Percentiles rank a stretch among this genome's conserved stretches.
Evolutionary conservation across 2,329 filamentous ascomycete species (phyloP).

Genomic region (Cryphonectria carpinicola): DNA sequence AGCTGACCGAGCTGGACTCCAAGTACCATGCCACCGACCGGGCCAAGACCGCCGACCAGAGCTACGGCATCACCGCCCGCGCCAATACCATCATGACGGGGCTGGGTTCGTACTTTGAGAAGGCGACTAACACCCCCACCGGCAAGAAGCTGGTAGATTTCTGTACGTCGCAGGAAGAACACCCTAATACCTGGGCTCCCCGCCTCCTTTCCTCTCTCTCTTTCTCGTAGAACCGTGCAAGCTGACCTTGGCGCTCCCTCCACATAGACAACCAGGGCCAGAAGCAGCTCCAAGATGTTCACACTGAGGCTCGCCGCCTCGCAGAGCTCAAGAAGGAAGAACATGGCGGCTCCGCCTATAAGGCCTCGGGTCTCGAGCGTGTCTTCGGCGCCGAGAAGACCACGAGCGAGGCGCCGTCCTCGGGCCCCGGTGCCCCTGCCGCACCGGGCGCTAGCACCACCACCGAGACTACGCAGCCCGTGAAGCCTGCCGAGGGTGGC

Average conservation of each 20-base stretch:
- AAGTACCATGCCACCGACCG: slow-evolving; percentile 89
- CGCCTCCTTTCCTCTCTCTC: too few relatives aligned
- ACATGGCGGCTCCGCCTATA: slow-evolving; percentile 61
- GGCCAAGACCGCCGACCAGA: slow-evolving; percentile 81
- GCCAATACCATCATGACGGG: slow-evolving; percentile 68
- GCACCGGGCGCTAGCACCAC: slow-evolving; percentile 32
- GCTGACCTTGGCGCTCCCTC: slow-evolving; percentile 7
- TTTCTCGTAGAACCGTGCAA: neutral
- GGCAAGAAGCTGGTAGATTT: slow-evolving; percentile 87
- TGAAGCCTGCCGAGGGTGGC: slow-evolving; percentile 27
- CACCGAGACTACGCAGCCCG: slow-evolving; percentile 28
- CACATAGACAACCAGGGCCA: slow-evolving; percentile 69
- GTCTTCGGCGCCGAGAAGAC: slow-evolving; percentile 60
- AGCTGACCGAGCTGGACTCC: slow-evolving; percentile 75
- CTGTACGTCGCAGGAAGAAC: slow-evolving; percentile 45
- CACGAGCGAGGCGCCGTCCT: slow-evolving; percentile 31
- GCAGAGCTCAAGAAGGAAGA: slow-evolving; percentile 82
- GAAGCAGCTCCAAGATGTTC: slow-evolving; percentile 92
- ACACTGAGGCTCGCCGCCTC: slow-evolving; percentile 84
- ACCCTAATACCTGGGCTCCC: neutral
- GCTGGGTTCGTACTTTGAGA: slow-evolving; percentile 89
- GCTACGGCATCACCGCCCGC: slow-evolving; percentile 78
- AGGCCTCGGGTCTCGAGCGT: slow-evolving; percentile 60
- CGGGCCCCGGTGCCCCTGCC: slow-evolving; percentile 29
- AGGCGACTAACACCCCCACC: slow-evolving; percentile 83